Base-by-base conservation (phyloP, 768 basidiomycete genomes). In the Boletus rubescentipes region DNA sequence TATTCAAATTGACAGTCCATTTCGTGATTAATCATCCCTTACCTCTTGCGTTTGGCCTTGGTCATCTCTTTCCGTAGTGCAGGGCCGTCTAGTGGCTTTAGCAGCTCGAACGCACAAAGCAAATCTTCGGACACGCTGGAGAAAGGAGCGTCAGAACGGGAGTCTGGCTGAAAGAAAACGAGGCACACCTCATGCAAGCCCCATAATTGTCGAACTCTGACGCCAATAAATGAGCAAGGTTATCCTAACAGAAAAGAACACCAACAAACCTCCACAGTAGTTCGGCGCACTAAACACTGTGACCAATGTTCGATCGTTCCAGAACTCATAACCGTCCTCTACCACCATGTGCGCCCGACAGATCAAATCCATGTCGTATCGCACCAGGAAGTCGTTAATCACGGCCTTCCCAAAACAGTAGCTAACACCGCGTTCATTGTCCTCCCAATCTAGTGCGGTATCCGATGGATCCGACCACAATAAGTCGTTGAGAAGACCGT, bases 261-360 rank as follows among this genome's bases (percentile, higher is more conserved):
- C 46, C 20, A 36, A 79, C 90, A 73, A 62, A 96, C 94, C 92
- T 72, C 92, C 93, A 67, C 93, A 94, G 63, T 93, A 94, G 65
- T 97, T 97, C 20, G 97, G 97, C 44, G 97, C 97, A 63, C 93
- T 96, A 74, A 99, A 99, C 51, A 99, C 94, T 1, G 97, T 99
- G 49, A 99, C 97, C 61, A 99, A 75, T 44, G 97, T 98, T 61
- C 97, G 84, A 66, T 99, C 97, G 64, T 98, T 98, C 92, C 97
- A 99, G 68, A 99, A 99, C 76, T 99, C 97, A 67, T 98, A 98
- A 9, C 96, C 96, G 66, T 95, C 93, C 71, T 99, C 97, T 58
- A 99, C 97, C 41, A 99, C 97, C 97, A 98, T 98, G 74, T 99
- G 97, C 46, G 97, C 97, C 46, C 97, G 88, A 77, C 97, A 98